These are phyloP conservation scores for Sicyos edulis DNA, from an alignment of 306 rosid genomes.

Conservation along the genomic window DNA sequence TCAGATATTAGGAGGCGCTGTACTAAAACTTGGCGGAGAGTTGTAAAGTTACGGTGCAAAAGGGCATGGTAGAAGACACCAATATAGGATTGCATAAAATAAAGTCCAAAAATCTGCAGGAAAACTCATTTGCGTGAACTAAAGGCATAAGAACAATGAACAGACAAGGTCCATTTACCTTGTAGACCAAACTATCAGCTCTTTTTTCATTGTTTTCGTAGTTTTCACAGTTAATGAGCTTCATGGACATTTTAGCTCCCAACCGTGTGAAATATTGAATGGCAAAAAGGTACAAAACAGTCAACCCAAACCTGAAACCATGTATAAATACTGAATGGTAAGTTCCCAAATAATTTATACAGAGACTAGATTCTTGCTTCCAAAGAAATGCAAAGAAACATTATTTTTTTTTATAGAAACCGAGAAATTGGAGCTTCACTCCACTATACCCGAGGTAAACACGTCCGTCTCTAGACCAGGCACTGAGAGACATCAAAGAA, in stretches of 20 bases:
- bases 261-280: constrained; percentile 73
- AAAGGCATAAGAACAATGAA: constrained; percentile 13
- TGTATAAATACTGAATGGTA: constrained; percentile 9
- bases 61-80: constrained; percentile 95
- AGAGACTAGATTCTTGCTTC: neutral
- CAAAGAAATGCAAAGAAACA: neutral
- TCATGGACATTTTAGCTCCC: constrained; percentile 74
- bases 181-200: constrained; percentile 94
- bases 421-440: too few relatives aligned
- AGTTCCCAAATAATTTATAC: neutral
- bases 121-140: constrained; percentile 21
- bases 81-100: constrained; percentile 94
- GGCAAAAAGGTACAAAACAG: constrained; percentile 63
- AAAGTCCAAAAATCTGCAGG: constrained; percentile 89
- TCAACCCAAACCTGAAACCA: constrained; percentile 73
- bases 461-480: too few relatives aligned
- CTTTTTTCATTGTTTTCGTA: constrained; percentile 72
- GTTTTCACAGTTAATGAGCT: constrained; percentile 74
- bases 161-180: constrained; percentile 41
- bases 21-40: constrained; percentile 82
- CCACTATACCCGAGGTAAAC: too few relatives aligned
- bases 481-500: too few relatives aligned
- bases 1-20: constrained; percentile 92
- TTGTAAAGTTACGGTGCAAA: constrained; percentile 73
- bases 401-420: too few relatives aligned